These are phyloP conservation scores for Eruca vesicaria DNA, from an alignment of 441 rosid genomes.

Conservation along the genomic window DNA sequence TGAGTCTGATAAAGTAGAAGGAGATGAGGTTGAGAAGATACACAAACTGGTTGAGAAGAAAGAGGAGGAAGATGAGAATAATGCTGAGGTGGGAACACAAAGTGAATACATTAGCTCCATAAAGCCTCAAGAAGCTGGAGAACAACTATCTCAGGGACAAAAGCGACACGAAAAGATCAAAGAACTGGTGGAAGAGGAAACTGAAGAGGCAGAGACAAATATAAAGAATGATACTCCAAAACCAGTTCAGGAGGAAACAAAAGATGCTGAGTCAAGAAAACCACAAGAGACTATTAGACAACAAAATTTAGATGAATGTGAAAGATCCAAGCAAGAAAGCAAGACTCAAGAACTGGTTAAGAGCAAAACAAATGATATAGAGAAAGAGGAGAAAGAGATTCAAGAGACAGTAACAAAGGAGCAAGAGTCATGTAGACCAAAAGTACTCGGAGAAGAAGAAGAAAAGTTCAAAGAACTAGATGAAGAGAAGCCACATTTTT, in stretches of 20 bases:
- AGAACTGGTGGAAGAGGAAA: not conserved
- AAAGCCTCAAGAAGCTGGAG: not conserved
- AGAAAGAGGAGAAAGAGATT: not conserved
- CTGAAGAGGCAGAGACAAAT: not conserved
- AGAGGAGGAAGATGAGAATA: not conserved
- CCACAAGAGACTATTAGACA: slow-evolving; percentile 1
- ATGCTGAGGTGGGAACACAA: not conserved
- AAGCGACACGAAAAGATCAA: not conserved
- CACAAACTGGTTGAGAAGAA: not conserved
- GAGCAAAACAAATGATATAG: slow-evolving; percentile 14
- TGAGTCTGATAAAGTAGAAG: not conserved
- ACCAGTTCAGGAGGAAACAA: not conserved
- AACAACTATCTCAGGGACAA: not conserved
- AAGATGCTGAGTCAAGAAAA: not conserved
- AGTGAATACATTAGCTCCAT: not conserved
- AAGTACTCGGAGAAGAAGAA: not conserved
- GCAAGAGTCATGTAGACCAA: slow-evolving; percentile 21
- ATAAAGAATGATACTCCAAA: not conserved
- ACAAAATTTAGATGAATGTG: slow-evolving; percentile 1
- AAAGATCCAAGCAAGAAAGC: not conserved
- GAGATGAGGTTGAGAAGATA: not conserved
- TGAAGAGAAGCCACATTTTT: not conserved
- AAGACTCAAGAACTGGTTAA: not conserved
- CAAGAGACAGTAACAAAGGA: slow-evolving; percentile 6
- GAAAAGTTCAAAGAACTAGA: not conserved